Evolutionary conservation across 306 rosid species (phyloP), one percentile per base, ranked within the genome.

Genomic region (Fagus crenata): DNA sequence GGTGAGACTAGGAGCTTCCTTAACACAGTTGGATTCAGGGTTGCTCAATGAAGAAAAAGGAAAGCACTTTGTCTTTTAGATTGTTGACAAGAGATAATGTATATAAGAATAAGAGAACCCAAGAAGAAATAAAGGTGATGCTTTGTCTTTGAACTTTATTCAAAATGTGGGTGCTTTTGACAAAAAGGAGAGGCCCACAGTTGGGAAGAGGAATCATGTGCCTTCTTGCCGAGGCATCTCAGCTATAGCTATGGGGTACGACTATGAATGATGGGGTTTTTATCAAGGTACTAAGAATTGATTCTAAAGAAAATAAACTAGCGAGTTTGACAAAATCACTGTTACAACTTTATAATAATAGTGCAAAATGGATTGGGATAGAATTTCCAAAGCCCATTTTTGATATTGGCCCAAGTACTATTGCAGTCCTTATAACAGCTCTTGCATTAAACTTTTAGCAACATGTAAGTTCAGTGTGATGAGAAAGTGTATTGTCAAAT

Each of bases 141-240:
- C 92, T 87, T 82, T 87, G 80, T 87, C 77, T 15, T 76, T 1
- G 3, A 58, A 80, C 93, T 89, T 87, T 89, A 85, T 85, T 84
- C 75, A 89, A 91, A 87, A 89, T 78, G 89, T 70, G 85, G 63
- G 31, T 75, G 84, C 89, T 89, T 87, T 89, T 85, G 83, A 83
- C 85, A 75, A 77, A 87, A 82, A 68, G 83, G 82, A 43, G 33
- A 81, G 86, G 76, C 60, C 77, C 92, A 73, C 6, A 42, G 70
- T 32, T 76, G 37, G 76, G 88, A 72, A 65, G 63, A 53, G 55
- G 93, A 84, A 91, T 91, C 96, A 76, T 82, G 93, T 91, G 86
- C 92, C 79, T 83, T 84, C 82, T 75, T 67, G 64, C 56, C 11
- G 18, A 49, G 82, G 46, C 84, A 79, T 85, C 73, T 83, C 63